Evolutionary conservation across 1,284 basidiomycete genomes (phyloP), one percentile per base, ranked within the genome.

Genomic region (Chiua sp.): DNA sequence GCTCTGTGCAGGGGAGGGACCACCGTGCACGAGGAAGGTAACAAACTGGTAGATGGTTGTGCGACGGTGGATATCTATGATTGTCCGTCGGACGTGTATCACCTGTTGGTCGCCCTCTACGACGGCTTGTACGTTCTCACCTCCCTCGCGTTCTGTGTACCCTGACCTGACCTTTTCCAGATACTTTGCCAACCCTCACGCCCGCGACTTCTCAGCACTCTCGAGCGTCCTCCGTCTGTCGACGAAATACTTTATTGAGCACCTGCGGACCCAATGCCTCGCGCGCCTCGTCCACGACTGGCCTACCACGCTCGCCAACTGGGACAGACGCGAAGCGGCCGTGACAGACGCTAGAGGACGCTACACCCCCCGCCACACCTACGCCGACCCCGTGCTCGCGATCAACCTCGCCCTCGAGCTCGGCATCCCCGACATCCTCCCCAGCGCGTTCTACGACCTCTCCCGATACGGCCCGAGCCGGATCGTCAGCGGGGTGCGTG

Each of bases 391-490:
- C 4, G 77, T 87, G 60, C 78, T 87, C 51, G 79, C 87, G 54
- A 87, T 91, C 71, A 82, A 87, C 58, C 82, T 91, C 59, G 87
- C 88, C 2, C 72, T 86, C 47, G 85, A 90, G 59, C 82, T 90
- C 58, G 79, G 79, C 51, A 72, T 89, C 0, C 76, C 79, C 11
- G 76, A 79, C 3, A 70, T 91, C 53, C 79, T 91, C 16, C 84
- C 87, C 3, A 78, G 86, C 33, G 88, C 88, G 0, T 84, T 91
- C 67, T 91, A 91, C 71, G 88, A 91, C 63, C 80, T 91, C 46
- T 84, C 87, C 4, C 80, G 89, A 23, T 90, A 90, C 63, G 87
- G 84, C 0, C 86, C 88, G 0, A 87, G 86, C 72, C 85, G 84
- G 71, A 88, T 90, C 61, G 75, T 87, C 63, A 59, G 75, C 0